Evolutionary conservation across 305 asterid species (phyloP), one percentile per base, ranked within the genome.

Genomic region (Solanum hybrid): DNA sequence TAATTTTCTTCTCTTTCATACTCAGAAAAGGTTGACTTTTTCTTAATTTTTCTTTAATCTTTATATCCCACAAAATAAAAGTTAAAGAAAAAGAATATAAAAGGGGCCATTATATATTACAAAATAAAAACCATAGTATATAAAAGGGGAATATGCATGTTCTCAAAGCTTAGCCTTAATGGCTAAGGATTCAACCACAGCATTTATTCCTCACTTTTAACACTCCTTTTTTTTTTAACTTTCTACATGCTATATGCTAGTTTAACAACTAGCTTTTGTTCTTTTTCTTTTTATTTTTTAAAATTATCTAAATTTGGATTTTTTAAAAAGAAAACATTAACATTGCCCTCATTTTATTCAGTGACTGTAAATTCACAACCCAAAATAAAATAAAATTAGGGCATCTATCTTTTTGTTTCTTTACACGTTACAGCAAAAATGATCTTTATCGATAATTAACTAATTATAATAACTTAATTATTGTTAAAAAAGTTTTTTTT

Each of bases 61-160:
- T 84, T 84, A 29, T 56, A 84, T 84, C 42, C 87, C 72, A 51
- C 87, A 84, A 31, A 60, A 17, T 42, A 31, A 31, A 84, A 84
- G 87, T 84, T 84, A 51, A 51, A 42, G 72, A 31, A 81, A 84
- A 84, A 51, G 75, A 84, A 51, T 84, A 51, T 51, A 84, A 84
- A 82, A 66, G 26, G 9, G 37, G 26, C 26, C 71, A 60, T 40
- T 24, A 24, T 5, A 40, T 8, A 40, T 4, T 27, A 84, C 13
- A 46, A 29, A 82, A 82, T 42, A 46, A 29, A 46, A 82, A 10
- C 6, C 14, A 51, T 56, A 46, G 10, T 75, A 7, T 26, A 26
- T 31, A 79, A 79, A 46, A 84, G 69, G 24, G 75, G 75, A 84
- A 84, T 84, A 51, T 84, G 87, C 87, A 84, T 84, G 87, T 84